Base-by-base conservation (phyloP, 2,329 filamentous ascomycete species). In the Thelonectria olida region DNA sequence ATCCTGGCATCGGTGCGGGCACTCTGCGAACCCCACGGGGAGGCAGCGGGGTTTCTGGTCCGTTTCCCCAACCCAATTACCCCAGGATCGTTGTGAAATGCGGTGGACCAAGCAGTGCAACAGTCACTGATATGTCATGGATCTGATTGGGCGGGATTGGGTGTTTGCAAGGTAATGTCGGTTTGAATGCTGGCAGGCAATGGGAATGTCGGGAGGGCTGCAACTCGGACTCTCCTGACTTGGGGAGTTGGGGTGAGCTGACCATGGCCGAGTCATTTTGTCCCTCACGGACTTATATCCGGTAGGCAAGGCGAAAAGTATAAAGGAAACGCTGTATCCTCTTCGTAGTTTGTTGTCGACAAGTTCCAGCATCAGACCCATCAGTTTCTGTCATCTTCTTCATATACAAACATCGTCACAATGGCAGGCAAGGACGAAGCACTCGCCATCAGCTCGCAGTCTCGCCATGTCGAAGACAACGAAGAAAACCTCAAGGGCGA, bases 371-470 rank as follows among this genome's bases (percentile, higher is more conserved):
- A 23, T n/a, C 13, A 25, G 12, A 22, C 20, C 34, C 17, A 48
- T 9, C 19, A 20, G 12, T 28, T 4, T 19, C 7, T 22, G 10
- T 41, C 22, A 48, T 7, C 17, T 41, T 8, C 38, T 25, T 51
- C 6, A 10, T n/a, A 36, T 9, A 23, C 23, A 27, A 19, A 12
- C 12, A 7, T 17, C 36, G 10, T 51, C 57, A 59, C 34, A 23
- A 64, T 66, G 58, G 56, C 51, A 34, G 22, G 28, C 15, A 66
- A 64, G 49, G 47, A 64, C 41, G 61, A 63, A 15, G 36, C 55
- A 34, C 28, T 62, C 4, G 55, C 23, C 13, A 41, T 52, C 53
- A 47, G 27, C 31, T 28, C 62, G 19, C 54, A 59, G 17, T 47
- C 58, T 41, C 54, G 34, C 17, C 62, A 64, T 52, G 44, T 64